phyloP scores from a whole-genome alignment of 2,329 filamentous ascomycete species.

The Beauveria bassiana region DNA sequence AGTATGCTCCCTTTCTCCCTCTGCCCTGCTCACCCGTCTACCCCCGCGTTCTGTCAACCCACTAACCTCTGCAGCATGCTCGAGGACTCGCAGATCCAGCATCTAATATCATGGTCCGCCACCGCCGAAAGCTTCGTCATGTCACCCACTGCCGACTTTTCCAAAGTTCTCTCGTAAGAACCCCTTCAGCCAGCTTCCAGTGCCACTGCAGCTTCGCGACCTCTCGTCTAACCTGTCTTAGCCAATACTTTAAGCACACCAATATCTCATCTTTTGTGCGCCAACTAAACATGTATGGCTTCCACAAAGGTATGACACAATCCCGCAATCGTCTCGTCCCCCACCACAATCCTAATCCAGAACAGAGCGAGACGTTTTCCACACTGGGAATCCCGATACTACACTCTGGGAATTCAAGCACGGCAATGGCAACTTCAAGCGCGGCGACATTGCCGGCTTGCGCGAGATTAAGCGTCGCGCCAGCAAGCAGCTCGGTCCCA shows the following conservation, averaged over 20 bases:
- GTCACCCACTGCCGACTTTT: constrained; percentile 95
- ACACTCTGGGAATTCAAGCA: constrained; percentile 99
- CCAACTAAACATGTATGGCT: constrained; percentile 98
- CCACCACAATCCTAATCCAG: constrained; percentile 9
- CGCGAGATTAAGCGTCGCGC: constrained; percentile 94
- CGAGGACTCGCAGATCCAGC: constrained; percentile 85
- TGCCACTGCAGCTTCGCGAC: constrained; percentile 14
- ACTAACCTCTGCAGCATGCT: constrained; percentile 63
- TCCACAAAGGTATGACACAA: constrained; percentile 74
- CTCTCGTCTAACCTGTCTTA: constrained; percentile 27
- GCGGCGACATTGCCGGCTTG: constrained; percentile 82
- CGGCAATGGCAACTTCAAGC: constrained; percentile 93
- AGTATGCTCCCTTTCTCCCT: constrained; percentile 52
- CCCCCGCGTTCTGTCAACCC: constrained; percentile 17
- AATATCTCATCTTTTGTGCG: constrained; percentile 98
- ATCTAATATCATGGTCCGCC: constrained; percentile 92
- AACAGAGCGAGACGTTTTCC: constrained; percentile 93
- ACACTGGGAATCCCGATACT: constrained; percentile 86
- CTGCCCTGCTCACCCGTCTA: background rate
- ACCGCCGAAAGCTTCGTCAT: constrained; percentile 97
- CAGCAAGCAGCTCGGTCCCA: constrained; percentile 86
- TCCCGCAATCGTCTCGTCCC: background rate
- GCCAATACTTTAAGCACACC: constrained; percentile 98
- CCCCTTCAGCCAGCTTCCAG: background rate
- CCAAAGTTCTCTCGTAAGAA: constrained; percentile 90